Evolutionary conservation across 23 red algal genomes (phyloP).

Genomic region (Gracilaria vermiculophylla): DNA sequence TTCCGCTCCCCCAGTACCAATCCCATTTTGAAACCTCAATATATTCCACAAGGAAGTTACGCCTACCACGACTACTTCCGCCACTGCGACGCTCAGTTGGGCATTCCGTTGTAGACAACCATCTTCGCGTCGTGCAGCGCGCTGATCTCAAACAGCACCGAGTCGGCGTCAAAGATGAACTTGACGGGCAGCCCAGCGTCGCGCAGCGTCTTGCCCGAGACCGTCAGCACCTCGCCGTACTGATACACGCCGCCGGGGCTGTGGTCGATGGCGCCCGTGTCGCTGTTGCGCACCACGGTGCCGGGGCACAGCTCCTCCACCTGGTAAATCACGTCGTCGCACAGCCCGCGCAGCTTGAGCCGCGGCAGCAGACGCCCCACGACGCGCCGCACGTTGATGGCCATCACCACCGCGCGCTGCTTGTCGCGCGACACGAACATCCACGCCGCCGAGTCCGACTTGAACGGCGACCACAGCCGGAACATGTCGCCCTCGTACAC

Average conservation of each 20-base stretch:
- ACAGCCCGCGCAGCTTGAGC: constrained; percentile 74
- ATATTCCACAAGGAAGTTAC: not conserved
- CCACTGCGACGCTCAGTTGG: not conserved
- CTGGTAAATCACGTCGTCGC: constrained; percentile 39
- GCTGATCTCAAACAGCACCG: constrained; percentile 61
- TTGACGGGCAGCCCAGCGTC: constrained; percentile 89
- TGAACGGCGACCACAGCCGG: constrained; percentile 90
- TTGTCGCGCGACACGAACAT: constrained; percentile 89
- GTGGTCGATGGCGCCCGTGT: constrained; percentile 86
- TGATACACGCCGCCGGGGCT: constrained; percentile 81
- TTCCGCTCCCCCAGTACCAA: no score
- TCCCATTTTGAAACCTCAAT: no score
- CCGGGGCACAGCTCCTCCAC: constrained; percentile 93
- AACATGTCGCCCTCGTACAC: constrained; percentile 86
- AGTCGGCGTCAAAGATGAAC: constrained; percentile 93
- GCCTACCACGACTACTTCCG: not conserved
- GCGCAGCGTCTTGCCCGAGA: constrained; percentile 66
- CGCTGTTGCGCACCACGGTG: constrained; percentile 73
- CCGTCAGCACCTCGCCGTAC: constrained; percentile 48
- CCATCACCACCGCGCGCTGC: constrained; percentile 76
- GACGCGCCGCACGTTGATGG: constrained; percentile 77
- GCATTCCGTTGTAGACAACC: not conserved
- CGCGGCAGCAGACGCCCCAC: constrained; percentile 90
- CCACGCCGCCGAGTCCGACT: constrained; percentile 83
- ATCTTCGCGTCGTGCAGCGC: not conserved